Evolutionary conservation across 1,284 basidiomycete genomes (phyloP).

Genomic region (Kalmanozyma brasiliensis): DNA sequence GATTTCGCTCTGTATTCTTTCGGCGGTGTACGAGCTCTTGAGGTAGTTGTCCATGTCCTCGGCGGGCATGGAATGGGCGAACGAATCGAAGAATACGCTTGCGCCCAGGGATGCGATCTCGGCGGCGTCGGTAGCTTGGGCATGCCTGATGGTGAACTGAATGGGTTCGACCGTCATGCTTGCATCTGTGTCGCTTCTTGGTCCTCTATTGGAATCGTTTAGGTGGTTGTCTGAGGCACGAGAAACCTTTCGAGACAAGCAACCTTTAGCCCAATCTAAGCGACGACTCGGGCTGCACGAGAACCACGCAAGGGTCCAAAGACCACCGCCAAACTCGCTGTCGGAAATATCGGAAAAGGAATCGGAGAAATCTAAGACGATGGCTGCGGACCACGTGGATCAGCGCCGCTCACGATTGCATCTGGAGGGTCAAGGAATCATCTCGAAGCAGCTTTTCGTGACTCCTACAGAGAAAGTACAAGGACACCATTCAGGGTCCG

Average conservation of each 20-base stretch:
- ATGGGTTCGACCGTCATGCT: constrained; percentile 12
- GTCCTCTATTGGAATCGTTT: too few relatives aligned
- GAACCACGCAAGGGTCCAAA: constrained; percentile 6
- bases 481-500: too few relatives aligned
- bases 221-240: too few relatives aligned
- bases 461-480: too few relatives aligned
- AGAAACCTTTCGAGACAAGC: too few relatives aligned
- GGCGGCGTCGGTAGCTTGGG: constrained; percentile 14
- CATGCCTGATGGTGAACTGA: constrained; percentile 13
- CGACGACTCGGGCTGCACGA: too few relatives aligned
- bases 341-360: constrained; percentile 29
- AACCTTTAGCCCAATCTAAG: too few relatives aligned
- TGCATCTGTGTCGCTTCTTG: too few relatives aligned
- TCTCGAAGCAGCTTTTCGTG: background rate
- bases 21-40: constrained; percentile 21
- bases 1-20: constrained; percentile 21
- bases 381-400: too few relatives aligned
- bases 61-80: constrained; percentile 30
- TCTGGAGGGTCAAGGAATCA: background rate
- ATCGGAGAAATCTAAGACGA: constrained; percentile 28
- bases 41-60: constrained; percentile 40
- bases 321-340: too few relatives aligned
- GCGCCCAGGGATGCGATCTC: constrained; percentile 32
- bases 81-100: constrained; percentile 31
- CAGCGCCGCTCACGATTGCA: background rate